A percentile compares a stretch with the other conserved stretches of the same genome.
phyloP scores from a whole-genome alignment of 306 rosid genomes.

The Ormosia semicastrata region DNA sequence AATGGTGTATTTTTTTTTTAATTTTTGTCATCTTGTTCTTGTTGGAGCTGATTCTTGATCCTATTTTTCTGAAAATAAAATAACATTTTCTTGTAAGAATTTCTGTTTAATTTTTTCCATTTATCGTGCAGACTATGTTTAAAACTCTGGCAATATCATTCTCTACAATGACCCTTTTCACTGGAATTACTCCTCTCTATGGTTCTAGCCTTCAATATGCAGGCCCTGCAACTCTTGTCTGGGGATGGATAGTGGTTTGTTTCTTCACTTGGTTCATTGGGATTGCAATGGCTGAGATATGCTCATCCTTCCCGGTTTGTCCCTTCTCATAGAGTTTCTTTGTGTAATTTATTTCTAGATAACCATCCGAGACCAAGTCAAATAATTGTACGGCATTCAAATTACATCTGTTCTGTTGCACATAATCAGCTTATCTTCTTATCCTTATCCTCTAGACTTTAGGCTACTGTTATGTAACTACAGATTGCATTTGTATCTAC shows the following conservation, averaged over 20 bases:
- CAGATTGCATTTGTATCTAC: background rate
- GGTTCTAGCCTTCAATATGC: conserved; percentile 80
- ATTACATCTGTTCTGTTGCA: background rate
- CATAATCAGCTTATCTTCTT: background rate
- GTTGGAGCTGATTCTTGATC: conserved; percentile 2
- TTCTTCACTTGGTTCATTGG: conserved; percentile 94
- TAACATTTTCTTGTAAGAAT: background rate
- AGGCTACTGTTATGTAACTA: background rate
- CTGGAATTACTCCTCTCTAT: conserved; percentile 93
- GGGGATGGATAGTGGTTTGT: conserved; percentile 87
- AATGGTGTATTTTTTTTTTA: conserved; percentile 44
- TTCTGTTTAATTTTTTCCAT: background rate
- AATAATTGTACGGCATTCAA: background rate
- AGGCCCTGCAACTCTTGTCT: conserved; percentile 86
- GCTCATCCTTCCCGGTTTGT: conserved; percentile 88
- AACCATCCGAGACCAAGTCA: background rate
- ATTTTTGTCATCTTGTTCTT: background rate
- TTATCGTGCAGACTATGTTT: conserved; percentile 70
- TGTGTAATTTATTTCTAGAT: background rate
- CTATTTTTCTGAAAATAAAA: background rate
- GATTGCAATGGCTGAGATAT: conserved; percentile 88
- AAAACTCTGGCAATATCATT: conserved; percentile 89
- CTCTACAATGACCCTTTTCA: conserved; percentile 86
- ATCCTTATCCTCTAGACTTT: background rate
- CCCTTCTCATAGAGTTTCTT: background rate